phyloP scores from a whole-genome alignment of 2,329 filamentous ascomycete species.

The Hypomyces rosellus region DNA sequence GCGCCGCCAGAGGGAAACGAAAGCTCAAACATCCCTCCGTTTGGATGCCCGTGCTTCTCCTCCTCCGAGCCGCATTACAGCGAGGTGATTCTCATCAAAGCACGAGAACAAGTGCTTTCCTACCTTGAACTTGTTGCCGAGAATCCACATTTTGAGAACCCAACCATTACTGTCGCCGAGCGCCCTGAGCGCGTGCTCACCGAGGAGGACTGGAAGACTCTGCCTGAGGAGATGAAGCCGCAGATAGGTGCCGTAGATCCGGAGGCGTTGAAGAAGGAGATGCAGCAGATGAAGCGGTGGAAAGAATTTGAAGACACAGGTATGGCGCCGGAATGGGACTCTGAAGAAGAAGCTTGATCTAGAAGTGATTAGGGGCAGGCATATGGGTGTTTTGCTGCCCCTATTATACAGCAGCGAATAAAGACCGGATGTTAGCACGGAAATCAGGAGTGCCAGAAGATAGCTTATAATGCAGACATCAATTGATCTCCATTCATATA shows the following conservation, averaged over 20 bases:
- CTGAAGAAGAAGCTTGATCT: constrained; percentile 16
- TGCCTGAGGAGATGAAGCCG: constrained; percentile 27
- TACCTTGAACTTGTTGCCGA: constrained; percentile 56
- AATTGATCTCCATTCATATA: no score
- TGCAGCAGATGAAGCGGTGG: constrained; percentile 22
- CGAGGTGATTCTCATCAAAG: constrained; percentile 57
- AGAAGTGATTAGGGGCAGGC: background rate
- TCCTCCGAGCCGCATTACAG: constrained; percentile 52
- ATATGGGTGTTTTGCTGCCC: background rate
- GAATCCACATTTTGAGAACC: constrained; percentile 32
- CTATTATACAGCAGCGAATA: background rate
- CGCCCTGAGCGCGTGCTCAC: constrained; percentile 7
- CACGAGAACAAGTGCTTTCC: constrained; percentile 46
- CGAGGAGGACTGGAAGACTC: constrained; percentile 24
- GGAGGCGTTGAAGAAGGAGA: constrained; percentile 17
- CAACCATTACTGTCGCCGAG: background rate
- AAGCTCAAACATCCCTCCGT: constrained; percentile 32
- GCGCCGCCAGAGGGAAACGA: constrained; percentile 45
- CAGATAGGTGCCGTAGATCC: constrained; percentile 16
- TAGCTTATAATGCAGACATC: no score
- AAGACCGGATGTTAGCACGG: background rate
- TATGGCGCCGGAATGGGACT: constrained; percentile 17
- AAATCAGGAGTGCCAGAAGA: no score
- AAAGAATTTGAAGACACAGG: constrained; percentile 23
- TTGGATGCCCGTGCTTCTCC: constrained; percentile 64